Base-by-base conservation (phyloP, 306 rosid genomes). In the Myrica gale region DNA sequence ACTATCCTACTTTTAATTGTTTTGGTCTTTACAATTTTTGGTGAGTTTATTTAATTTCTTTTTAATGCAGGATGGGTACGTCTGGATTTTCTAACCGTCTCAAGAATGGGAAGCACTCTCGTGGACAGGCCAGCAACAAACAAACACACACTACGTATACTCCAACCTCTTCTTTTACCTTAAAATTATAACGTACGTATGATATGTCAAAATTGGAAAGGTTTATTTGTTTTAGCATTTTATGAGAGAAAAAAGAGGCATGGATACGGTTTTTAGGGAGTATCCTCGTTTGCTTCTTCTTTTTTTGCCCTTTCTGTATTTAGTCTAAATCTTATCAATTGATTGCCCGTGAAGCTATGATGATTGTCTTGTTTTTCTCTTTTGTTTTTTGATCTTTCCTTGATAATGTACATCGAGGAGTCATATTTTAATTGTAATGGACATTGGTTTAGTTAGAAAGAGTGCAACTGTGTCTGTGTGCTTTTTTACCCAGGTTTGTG, bases 241-340 rank as follows among this genome's bases (percentile, higher is more conserved):
- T 42, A 66, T 63, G 69, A 41, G 23, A 0, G 45, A 66, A 65
- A 48, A 79, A 61, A 73, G 76, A 75, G 80, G 87, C 90, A 84
- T 78, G 90, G 90, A 87, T 87, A 87, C 90, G 82, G 83, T 81
- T 87, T 87, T 87, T 87, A 77, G 87, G 85, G 90, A 84, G 90
- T 84, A 78, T 87, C 90, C 90, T 84, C 71, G 75, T 51, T 80
- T 76, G 73, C 43, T 45, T 21, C 46, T 74, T 9, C 16, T 5
- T 45, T 56, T 58, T 16, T 44, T 63, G 19, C 47, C 9, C 39
- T 8, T 67, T 65, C 51, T 37, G 37, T 32, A 32, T 32, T 32
- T 32, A 32, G 37, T 32, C 37, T 32, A 32, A 43, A 65, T 77
- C 62, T 71, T 77, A 32, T 75, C 71, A 60, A 73, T 74, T 73